Evolutionary conservation across 441 rosid species (phyloP).

Genomic region (Dalechampia spathulata): DNA sequence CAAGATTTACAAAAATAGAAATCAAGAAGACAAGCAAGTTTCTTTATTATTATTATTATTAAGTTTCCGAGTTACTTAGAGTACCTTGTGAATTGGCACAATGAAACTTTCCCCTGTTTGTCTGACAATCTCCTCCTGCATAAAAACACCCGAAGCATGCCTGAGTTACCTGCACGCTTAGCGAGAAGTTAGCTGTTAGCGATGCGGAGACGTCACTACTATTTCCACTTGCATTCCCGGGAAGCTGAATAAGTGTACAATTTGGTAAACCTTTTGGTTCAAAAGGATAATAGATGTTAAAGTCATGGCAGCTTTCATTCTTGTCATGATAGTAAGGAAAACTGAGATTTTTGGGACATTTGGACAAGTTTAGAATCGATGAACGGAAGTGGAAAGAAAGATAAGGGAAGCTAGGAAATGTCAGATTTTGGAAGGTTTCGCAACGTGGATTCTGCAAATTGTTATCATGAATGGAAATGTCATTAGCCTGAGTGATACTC

Average conservation of each 20-base stretch:
- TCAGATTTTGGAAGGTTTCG: conserved; percentile 17
- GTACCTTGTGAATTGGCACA: conserved; percentile 10
- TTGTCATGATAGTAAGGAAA: neutral
- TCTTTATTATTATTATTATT: no score
- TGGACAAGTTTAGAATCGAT: conserved; percentile 6
- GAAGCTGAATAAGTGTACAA: conserved; percentile 28
- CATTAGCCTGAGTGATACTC: neutral
- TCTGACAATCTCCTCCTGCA: conserved; percentile 12
- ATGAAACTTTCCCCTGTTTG: neutral
- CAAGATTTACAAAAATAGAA: no score
- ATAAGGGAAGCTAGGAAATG: conserved; percentile 25
- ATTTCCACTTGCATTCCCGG: conserved; percentile 5
- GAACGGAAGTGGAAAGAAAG: conserved; percentile 10
- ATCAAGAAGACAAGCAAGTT: no score
- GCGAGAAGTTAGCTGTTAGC: conserved; percentile 21
- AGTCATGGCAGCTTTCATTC: neutral
- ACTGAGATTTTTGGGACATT: no score
- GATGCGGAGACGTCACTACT: neutral
- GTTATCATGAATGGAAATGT: conserved; percentile 20
- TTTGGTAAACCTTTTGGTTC: neutral
- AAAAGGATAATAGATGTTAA: neutral
- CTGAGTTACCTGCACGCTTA: neutral
- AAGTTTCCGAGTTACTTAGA: no score
- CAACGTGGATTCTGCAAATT: conserved; percentile 10
- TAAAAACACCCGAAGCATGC: conserved; percentile 9